Evolutionary conservation across 495 filamentous ascomycete genomes (phyloP), one percentile per base, ranked within the genome.

Genomic region (Penicillium desertorum): DNA sequence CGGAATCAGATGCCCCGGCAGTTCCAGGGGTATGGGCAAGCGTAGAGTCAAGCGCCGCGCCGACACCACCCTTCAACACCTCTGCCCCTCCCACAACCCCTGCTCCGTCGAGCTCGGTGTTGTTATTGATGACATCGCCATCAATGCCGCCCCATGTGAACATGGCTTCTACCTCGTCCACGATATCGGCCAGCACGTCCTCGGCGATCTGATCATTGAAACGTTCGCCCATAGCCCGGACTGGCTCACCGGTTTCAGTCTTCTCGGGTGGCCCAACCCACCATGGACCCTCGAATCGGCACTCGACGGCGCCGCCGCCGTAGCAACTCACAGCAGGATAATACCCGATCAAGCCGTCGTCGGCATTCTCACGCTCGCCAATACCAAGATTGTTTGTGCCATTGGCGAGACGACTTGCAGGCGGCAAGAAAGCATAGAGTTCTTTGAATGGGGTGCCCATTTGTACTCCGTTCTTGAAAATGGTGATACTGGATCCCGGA

Each of bases 201-300:
- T 99, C 95, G 4, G 88, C 92, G 60, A 98, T 93, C 75, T 97
- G 92, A 69, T 98, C 94, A 63, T 89, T 82, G 71, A 91, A 98
- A 11, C 94, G 81, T 55, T 96, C 92, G 6, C 83, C 79, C 22
- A 96, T 79, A 1, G 89, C 75, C 32, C 79, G 76, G 3, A 90
- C 60, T 17, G 68, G 61, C 50, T 72, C 66, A 22, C 70, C 70
- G 22, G 65, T 64, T 52, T 73, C 73, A 3, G 64, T 64, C 14
- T 56, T 43, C 16, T 71, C 61, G 6, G 86, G 81, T 0, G 92
- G 92, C 9, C 91, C 90, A 69, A 78, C 88, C 91, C 93, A 96
- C 76, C 95, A 96, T 12, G 91, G 76, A 0, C 87, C 89, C 5
- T 92, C 91, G 64, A 98, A 95, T 65, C 96, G 96, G 52, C 91